Base-by-base conservation (phyloP, 495 filamentous ascomycete species). In the Parachaetomium inaequale region DNA sequence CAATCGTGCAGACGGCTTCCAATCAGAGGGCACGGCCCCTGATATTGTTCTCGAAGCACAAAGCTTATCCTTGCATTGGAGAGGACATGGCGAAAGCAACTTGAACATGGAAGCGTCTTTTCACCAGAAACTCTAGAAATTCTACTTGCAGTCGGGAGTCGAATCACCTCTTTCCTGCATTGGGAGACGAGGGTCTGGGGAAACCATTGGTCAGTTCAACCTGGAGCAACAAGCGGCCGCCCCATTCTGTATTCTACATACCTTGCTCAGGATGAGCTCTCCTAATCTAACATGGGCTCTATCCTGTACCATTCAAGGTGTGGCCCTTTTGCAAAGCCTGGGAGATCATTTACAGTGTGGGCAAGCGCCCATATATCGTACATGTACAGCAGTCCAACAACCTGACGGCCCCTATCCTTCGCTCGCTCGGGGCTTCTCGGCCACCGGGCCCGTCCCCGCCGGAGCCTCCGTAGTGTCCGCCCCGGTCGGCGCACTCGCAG, bases 401-500 rank as follows among this genome's bases (percentile, higher is more conserved):
- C 1, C 36, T 2, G 36, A 7, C 26, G 2, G 8, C n/a, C 26
- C 17, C 14, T 19, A 51, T 26, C 25, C 23, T 5, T 42, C 17
- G 3, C 12, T 42, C 14, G 6, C 21, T 11, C 28, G 19, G 12
- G 31, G n/a, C 10, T 26, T 19, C 51, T 58, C 31, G 26, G 54
- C 19, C 14, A 2, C 42, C 51, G 46, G 14, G 42, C n/a, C 40
- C n/a, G 23, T 1, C 38, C 12, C 55, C 43, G 28, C 55, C 26
- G 17, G 28, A 7, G 17, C 38, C 8, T 19, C 38, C 12, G 3
- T 7, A 2, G 45, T 10, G 40, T 43, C 19, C 51, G 60, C 54
- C 64, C 38, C 49, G 38, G 29, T 50, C 55, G 61, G 63, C 64
- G 65, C 63, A n/a, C 11, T 31, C 23, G 14, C 47, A 15, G 21